Base-by-base conservation (phyloP, 345 rosid species). In the Linum lewisii region DNA sequence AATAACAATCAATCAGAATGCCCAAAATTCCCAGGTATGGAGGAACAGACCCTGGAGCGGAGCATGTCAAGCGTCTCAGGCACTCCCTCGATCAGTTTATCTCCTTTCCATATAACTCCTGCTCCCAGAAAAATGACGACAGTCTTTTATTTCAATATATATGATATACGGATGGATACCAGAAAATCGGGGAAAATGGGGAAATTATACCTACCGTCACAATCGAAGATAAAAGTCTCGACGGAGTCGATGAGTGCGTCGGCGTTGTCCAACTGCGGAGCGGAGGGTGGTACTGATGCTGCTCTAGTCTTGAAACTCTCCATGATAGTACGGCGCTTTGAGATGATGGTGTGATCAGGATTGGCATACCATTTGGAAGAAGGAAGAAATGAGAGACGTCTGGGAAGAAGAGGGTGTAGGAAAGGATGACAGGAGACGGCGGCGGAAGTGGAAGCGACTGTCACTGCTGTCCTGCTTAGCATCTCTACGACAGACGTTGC, bases 81-180 rank as follows among this genome's bases (percentile, higher is more conserved):
- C 63, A 92, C 97, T 76, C 97, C 97, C 22, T 88, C 97, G 23
- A 92, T 92, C 74, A 92, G 67, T 69, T 79, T 88, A 66, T 92
- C 99, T 32, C 99, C 99, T 68, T 92, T 92, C 99, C 99, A 92
- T 9, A 92, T 85, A 15, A 92, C 98, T 56, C 98, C 98, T 92
- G 71, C 69, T 70, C 25, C 62, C 24, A n/a, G 0, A 21, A 21
- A 3, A 16, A 44, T 26, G 32, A 26, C 32, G 2, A 26, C 32
- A 26, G 6, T 26, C 32, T 26, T 26, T n/a, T n/a, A n/a, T n/a
- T n/a, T n/a, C n/a, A n/a, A n/a, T n/a, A n/a, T n/a, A n/a, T n/a
- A n/a, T n/a, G n/a, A n/a, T n/a, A n/a, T n/a, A n/a, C n/a, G n/a
- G n/a, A n/a, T 29, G 34, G 34, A 24, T 22, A 1, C 7, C 8